These are phyloP conservation scores for Oryza glumipatula DNA, from an alignment of 176 grass and related monocot genomes.

Conservation along the genomic window DNA sequence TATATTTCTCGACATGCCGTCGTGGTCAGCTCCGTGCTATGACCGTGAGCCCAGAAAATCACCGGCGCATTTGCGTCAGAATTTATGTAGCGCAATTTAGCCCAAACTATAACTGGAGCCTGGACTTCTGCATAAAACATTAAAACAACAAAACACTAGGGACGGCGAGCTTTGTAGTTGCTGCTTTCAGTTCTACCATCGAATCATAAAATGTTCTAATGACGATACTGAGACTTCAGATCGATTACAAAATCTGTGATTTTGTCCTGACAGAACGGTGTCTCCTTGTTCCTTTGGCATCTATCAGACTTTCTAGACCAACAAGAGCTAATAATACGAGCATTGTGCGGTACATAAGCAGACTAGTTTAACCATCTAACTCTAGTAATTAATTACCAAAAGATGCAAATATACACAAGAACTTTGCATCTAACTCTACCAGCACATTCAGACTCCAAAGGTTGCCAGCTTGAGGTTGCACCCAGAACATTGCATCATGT, in stretches of 20 bases:
- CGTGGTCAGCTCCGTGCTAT: too few relatives aligned
- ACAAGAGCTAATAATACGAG: slow-evolving; percentile 36
- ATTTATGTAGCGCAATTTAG: too few relatives aligned
- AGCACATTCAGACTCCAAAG: slow-evolving; percentile 28
- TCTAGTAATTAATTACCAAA: slow-evolving; percentile 55
- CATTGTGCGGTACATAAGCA: slow-evolving; percentile 42
- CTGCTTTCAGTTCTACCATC: slow-evolving; percentile 4
- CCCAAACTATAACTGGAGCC: too few relatives aligned
- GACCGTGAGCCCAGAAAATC: too few relatives aligned
- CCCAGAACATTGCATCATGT: slow-evolving; percentile 17
- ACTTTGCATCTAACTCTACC: slow-evolving; percentile 13
- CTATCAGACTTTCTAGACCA: slow-evolving; percentile 44
- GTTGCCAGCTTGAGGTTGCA: neutral
- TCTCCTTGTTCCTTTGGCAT: slow-evolving; percentile 29
- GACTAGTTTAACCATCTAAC: slow-evolving; percentile 51
- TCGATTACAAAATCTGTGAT: slow-evolving; percentile 34
- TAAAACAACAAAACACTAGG: neutral
- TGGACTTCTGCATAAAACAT: neutral
- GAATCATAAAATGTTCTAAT: slow-evolving; percentile 11
- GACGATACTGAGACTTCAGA: slow-evolving; percentile 23
- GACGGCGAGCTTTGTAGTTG: neutral
- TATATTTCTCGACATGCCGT: too few relatives aligned
- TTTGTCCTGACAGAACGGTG: slow-evolving; percentile 33
- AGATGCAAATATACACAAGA: slow-evolving; percentile 71
- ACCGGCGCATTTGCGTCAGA: too few relatives aligned